Percentiles rank a stretch among this genome's conserved stretches.
Evolutionary conservation across 768 basidiomycete species (phyloP).

Genomic region (Suillus subaureus): DNA sequence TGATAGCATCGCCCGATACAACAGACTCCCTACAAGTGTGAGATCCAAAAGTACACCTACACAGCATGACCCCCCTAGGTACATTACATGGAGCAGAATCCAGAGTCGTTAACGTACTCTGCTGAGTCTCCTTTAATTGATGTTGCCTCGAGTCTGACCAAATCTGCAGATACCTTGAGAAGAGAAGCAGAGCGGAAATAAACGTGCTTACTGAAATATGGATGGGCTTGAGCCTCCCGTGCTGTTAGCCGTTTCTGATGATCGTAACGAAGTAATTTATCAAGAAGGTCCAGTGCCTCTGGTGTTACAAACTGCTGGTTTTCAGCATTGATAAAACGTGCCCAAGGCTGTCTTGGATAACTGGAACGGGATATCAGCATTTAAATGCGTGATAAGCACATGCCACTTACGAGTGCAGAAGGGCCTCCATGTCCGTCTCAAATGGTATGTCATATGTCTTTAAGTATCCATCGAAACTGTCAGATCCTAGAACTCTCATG

Average conservation of each 20-base stretch:
- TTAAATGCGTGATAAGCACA: background rate
- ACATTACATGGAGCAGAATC: conserved; percentile 45
- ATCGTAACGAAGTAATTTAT: conserved; percentile 68
- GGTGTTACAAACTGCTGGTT: conserved; percentile 60
- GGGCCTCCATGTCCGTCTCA: conserved; percentile 58
- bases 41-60: conserved; percentile 11
- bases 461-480: conserved; percentile 62
- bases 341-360: conserved; percentile 69
- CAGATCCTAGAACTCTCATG: conserved; percentile 67
- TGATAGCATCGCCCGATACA: conserved; percentile 16
- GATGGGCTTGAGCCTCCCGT: conserved; percentile 64
- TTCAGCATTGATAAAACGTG: conserved; percentile 57
- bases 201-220: conserved; percentile 58
- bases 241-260: conserved; percentile 71
- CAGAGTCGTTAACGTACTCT: conserved; percentile 51
- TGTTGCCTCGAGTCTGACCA: conserved; percentile 49
- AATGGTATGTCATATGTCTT: conserved; percentile 66
- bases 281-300: conserved; percentile 68
- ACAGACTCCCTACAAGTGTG: conserved; percentile 13
- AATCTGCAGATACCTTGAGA: conserved; percentile 37
- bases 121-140: conserved; percentile 42
- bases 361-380: conserved; percentile 27
- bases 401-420: conserved; percentile 48
- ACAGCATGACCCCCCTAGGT: conserved; percentile 3
- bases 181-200: conserved; percentile 23